These are phyloP conservation scores for Geotrichum carabidarum DNA, from an alignment of 1,139 yeast species.

Conservation along the genomic window DNA sequence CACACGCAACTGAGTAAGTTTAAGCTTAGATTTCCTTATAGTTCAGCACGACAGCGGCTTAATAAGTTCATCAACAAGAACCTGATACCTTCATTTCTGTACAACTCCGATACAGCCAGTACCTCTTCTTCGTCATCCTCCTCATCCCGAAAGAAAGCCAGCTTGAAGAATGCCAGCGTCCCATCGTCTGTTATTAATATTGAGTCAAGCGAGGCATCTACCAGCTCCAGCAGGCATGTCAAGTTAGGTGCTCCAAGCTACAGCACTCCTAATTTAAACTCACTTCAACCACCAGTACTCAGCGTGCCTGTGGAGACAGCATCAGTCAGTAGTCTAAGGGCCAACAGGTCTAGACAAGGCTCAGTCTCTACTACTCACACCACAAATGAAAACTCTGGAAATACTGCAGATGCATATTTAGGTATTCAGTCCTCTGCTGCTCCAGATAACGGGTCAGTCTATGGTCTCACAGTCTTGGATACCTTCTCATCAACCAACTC, in stretches of 20 bases:
- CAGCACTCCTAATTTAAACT: conserved; percentile 10
- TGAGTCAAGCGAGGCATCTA: not conserved
- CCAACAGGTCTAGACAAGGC: conserved; percentile 11
- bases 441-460: conserved; percentile 4
- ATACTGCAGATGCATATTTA: conserved; percentile 5
- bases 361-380: conserved; percentile 12
- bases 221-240: not conserved
- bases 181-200: not conserved
- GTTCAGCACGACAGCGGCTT: conserved; percentile 15
- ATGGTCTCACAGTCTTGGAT: conserved; percentile 3
- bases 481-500: conserved; percentile 1
- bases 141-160: not conserved
- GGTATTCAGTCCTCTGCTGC: not conserved
- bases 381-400: not conserved
- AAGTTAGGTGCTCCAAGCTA: not conserved
- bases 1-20: conserved; percentile 13
- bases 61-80: conserved; percentile 23
- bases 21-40: conserved; percentile 16
- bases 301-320: conserved; percentile 14
- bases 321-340: conserved; percentile 8
- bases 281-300: conserved; percentile 3
- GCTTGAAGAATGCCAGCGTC: not conserved
- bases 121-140: conserved; percentile 17
- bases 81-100: conserved; percentile 22
- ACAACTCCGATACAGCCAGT: conserved; percentile 16